phyloP scores from a whole-genome alignment of 148 eudicot species.

The Rhododendron henanense region DNA sequence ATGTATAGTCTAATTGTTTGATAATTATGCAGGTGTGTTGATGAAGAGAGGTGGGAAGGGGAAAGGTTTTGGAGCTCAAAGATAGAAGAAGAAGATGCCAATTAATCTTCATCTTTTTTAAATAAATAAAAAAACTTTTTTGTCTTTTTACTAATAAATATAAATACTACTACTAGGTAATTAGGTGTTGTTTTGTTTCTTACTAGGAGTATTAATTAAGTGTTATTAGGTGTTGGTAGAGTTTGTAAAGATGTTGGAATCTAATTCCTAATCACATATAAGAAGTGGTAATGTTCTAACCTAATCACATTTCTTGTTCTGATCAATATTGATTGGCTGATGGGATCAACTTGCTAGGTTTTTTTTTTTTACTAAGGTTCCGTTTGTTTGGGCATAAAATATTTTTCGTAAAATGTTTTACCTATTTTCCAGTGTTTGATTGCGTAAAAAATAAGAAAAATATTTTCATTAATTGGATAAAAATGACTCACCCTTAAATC shows the following conservation, averaged over 20 bases:
- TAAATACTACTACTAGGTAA: not conserved
- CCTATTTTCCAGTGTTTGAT: too few relatives aligned
- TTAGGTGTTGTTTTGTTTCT: not conserved
- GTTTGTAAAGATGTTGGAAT: slow-evolving; percentile 16
- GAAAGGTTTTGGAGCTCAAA: slow-evolving; percentile 41
- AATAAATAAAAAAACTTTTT: too few relatives aligned
- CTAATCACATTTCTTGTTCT: not conserved
- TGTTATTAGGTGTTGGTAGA: not conserved
- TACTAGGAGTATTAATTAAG: not conserved
- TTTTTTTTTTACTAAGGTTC: too few relatives aligned
- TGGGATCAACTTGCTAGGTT: not conserved
- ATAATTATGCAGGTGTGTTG: slow-evolving; percentile 23
- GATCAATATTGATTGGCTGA: not conserved
- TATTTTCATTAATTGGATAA: too few relatives aligned
- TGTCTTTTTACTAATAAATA: not conserved
- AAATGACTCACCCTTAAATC: too few relatives aligned
- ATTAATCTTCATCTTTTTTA: not conserved
- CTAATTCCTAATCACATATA: not conserved
- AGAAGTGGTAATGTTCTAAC: slow-evolving; percentile 1
- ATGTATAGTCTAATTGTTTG: not conserved
- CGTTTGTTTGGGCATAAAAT: too few relatives aligned
- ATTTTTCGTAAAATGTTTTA: too few relatives aligned
- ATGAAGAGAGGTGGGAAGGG: slow-evolving; percentile 31
- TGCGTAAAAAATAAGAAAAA: too few relatives aligned
- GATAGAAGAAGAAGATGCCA: slow-evolving; percentile 19